Conservation (phyloP, 1,139 yeast species). For the Geotrichum phurueaensis region DNA sequence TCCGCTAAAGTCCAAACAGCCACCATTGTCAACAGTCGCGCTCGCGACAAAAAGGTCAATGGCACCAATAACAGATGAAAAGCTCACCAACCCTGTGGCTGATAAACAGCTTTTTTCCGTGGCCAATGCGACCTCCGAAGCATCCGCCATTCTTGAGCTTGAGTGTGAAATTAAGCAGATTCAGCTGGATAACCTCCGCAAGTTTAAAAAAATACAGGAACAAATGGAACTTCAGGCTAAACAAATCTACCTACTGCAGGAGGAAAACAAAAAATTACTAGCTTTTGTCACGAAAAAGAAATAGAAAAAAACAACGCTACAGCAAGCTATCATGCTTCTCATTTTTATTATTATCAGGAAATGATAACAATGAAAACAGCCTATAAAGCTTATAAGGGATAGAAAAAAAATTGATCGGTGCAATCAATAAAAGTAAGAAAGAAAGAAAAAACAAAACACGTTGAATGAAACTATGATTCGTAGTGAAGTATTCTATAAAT, state of each 20-base stretch:
- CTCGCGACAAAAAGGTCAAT: neutral
- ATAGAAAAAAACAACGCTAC: neutral
- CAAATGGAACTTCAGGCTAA: slow-evolving; percentile 11
- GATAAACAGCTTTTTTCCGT: neutral
- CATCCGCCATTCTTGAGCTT: slow-evolving; percentile 6
- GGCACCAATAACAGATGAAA: neutral
- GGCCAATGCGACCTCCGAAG: neutral
- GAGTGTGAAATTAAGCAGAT: slow-evolving; percentile 13
- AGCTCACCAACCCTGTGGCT: neutral
- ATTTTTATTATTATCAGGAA: neutral
- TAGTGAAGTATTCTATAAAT: no score
- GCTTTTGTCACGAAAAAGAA: neutral
- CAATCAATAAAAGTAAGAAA: no score
- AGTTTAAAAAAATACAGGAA: slow-evolving; percentile 11
- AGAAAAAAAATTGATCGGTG: no score
- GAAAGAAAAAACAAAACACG: no score
- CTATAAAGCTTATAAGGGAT: no score
- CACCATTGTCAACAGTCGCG: neutral
- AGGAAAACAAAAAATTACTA: slow-evolving; percentile 1
- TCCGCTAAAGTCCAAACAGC: neutral
- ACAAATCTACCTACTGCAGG: slow-evolving; percentile 7
- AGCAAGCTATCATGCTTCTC: neutral
- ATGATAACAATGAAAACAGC: no score
- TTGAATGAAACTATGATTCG: no score
- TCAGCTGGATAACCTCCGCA: slow-evolving; percentile 9